Evolutionary conservation across 176 grass and related monocot genomes (phyloP).

Genomic region (Microstegium vimineum): DNA sequence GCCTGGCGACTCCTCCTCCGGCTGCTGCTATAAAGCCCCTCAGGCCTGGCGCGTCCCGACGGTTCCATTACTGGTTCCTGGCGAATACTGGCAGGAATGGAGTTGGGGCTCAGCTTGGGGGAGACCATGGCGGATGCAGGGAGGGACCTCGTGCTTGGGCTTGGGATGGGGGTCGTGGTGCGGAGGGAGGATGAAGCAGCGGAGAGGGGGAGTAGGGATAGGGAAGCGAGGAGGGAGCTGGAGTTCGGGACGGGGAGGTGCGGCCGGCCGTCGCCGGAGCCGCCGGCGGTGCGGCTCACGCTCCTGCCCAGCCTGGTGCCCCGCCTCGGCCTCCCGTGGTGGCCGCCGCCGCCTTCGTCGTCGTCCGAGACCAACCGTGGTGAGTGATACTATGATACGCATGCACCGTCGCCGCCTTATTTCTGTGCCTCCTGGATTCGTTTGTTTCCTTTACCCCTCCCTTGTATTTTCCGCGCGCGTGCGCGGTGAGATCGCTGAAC

Average conservation of each 20-base stretch:
- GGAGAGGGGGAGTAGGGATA: neutral
- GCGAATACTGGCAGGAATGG: slow-evolving; percentile 40
- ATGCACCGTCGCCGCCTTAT: neutral
- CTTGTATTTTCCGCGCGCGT: neutral
- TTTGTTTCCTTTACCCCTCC: too few species aligned
- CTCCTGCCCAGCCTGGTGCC: slow-evolving; percentile 38
- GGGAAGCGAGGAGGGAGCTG: slow-evolving; percentile 4
- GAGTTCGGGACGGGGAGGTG: slow-evolving; percentile 17
- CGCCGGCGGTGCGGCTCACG: slow-evolving; percentile 41
- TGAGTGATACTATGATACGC: slow-evolving; percentile 1
- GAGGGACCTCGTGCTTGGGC: slow-evolving; percentile 55
- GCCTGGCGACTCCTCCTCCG: neutral
- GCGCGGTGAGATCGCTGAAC: neutral
- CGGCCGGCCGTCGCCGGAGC: slow-evolving; percentile 37
- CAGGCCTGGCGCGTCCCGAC: neutral
- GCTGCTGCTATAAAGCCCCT: slow-evolving; percentile 16
- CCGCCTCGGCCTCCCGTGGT: slow-evolving; percentile 49
- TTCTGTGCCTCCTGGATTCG: neutral
- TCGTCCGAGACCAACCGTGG: slow-evolving; percentile 33
- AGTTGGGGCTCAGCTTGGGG: slow-evolving; percentile 75
- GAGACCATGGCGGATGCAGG: slow-evolving; percentile 46
- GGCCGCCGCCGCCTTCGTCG: slow-evolving; percentile 8
- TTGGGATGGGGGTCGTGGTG: slow-evolving; percentile 28
- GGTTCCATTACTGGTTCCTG: slow-evolving; percentile 19
- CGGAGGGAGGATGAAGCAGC: neutral